Base-by-base conservation (phyloP, 352 stramenopile species). In the Globisporangium apiculatum region DNA sequence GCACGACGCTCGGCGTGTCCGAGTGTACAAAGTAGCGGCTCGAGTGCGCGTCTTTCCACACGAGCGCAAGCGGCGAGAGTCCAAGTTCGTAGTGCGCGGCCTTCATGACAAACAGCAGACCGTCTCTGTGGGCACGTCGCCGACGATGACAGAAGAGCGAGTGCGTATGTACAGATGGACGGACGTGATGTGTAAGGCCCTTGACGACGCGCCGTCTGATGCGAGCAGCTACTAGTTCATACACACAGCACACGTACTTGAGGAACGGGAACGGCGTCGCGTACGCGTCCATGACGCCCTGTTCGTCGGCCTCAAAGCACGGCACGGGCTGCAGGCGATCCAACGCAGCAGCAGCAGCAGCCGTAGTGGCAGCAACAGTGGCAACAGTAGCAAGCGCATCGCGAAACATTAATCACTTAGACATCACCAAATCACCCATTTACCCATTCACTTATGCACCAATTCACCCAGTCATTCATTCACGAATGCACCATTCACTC, bases 71-170 rank as follows among this genome's bases (percentile, higher is more conserved):
- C 3, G 90, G 87, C 9, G 89, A 91, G 6, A 96, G 66, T 1
- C 87, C 90, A 40, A 94, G 75, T n/a, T 90, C 79, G 59, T 97
- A 97, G 54, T 96, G 82, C 2, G 75, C 87, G 7, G 82, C 74
- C 61, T 97, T 97, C 69, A 91, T 79, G 68, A 89, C 89, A 53
- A 97, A 97, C 8, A 97, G 59, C 40, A 97, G 69, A 1, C 89
- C 90, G 59, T 97, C 90, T 61, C 86, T 95, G 40, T 8, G 7
- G 2, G 1, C 24, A 31, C 24, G 24, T 31, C 24, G 24, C 24
- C 24, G 24, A 31, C 24, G 3, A 31, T 31, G 24, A 31, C 17
- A 53, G n/a, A 8, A 40, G 42, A 50, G 43, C 40, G 49, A 45
- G 54, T 57, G 4, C 55, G n/a, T 15, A 46, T 35, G 40, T 31